phyloP scores from a whole-genome alignment of 2,329 filamentous ascomycete species.

The Apiospora rasikravindrae region DNA sequence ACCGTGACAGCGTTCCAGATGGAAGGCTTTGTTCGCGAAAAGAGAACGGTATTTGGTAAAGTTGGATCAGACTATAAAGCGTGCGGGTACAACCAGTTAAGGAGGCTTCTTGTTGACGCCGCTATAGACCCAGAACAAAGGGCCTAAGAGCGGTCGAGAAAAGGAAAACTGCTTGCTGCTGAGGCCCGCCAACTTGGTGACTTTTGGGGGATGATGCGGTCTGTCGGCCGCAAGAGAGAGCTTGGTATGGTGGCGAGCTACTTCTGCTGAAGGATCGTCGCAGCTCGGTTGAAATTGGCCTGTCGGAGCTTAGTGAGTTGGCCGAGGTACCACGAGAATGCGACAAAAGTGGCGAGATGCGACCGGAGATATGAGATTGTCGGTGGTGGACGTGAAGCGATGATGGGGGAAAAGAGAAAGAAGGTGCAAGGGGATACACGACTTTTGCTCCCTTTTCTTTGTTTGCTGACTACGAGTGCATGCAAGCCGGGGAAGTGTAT shows the following conservation, averaged over 20 bases:
- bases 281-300: constrained; percentile 25
- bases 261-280: constrained; percentile 17
- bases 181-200: constrained; percentile 95
- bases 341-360: constrained; percentile 1
- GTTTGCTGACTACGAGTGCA: constrained; percentile 16
- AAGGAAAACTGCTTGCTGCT: constrained; percentile 73
- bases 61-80: constrained; percentile 38
- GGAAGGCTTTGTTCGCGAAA: constrained; percentile 15
- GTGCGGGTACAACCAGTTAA: constrained; percentile 68
- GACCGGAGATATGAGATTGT: not conserved
- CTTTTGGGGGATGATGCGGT: constrained; percentile 39
- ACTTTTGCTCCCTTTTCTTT: constrained; percentile 10
- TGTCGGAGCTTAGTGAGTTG: not conserved
- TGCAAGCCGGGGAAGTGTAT: not conserved
- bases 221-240: constrained; percentile 32
- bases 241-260: constrained; percentile 16
- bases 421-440: not conserved
- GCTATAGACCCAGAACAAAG: constrained; percentile 90
- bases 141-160: constrained; percentile 89
- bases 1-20: not conserved
- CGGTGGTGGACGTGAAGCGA: constrained; percentile 5
- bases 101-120: constrained; percentile 97
- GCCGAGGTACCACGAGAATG: not conserved
- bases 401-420: not conserved
- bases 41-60: constrained; percentile 13